Evolutionary conservation across 2,329 filamentous ascomycete species (phyloP).

Genomic region (Plenodomus biglobosus): DNA sequence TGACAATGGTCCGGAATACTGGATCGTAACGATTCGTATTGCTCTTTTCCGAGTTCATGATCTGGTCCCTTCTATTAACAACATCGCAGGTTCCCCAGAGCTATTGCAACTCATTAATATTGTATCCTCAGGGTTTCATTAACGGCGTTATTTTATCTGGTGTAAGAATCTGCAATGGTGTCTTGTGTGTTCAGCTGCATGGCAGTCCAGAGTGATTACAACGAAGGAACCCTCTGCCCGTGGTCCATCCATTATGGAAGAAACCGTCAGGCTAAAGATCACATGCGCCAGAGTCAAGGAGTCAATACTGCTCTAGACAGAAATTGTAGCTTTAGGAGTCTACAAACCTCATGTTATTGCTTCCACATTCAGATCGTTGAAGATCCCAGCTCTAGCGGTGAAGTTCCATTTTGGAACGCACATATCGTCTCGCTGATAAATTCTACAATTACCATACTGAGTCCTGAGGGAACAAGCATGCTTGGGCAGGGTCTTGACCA

Average conservation of each 20-base stretch:
- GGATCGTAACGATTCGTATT: background rate
- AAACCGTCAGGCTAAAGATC: constrained; percentile 5
- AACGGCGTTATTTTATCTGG: background rate
- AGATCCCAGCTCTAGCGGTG: too few species aligned
- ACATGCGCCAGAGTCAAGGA: constrained; percentile 12
- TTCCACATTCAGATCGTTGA: too few species aligned
- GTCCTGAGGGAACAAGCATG: constrained; percentile 6
- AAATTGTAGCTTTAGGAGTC: background rate
- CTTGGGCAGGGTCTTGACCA: constrained; percentile 4
- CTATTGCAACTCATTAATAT: constrained; percentile 9
- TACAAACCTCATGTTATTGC: too few species aligned
- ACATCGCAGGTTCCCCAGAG: constrained; percentile 10
- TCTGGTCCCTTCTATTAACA: constrained; percentile 1
- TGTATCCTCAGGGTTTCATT: constrained; percentile 4
- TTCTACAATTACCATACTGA: constrained; percentile 15
- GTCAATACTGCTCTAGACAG: background rate
- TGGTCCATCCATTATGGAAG: constrained; percentile 5
- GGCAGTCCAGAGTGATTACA: constrained; percentile 8
- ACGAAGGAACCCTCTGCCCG: constrained; percentile 16
- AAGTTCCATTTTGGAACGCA: constrained; percentile 15
- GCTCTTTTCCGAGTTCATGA: constrained; percentile 45
- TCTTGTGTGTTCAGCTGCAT: background rate
- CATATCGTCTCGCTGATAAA: constrained; percentile 13
- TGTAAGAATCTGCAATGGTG: too few species aligned
- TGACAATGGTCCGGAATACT: background rate